Evolutionary conservation across 176 grass and related monocot genomes (phyloP), one percentile per base, ranked within the genome.

Genomic region (Alopecurus myosuroides): DNA sequence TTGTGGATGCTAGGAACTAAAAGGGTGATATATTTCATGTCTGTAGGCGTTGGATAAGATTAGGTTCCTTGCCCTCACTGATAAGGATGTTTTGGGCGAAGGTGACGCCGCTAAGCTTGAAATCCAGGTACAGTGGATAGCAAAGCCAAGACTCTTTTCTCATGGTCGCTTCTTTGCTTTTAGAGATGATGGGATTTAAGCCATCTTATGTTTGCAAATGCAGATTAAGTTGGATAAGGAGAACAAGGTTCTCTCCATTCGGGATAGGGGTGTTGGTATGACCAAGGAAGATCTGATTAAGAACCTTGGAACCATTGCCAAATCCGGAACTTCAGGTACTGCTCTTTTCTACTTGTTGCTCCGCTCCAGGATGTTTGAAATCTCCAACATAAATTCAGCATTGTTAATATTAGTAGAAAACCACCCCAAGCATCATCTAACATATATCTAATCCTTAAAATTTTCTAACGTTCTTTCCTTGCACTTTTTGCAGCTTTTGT

Each of bases 141-240:
- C 39, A 71, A 56, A 37, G 10, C 45, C 3, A 1, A 52, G 22
- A 72, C 20, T 9, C 8, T 7, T 58, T 81, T 63, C 25, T 52
- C 0, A 71, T 58, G 57, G 3, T 1, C 8, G 18, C 28, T 45
- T 57, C 17, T 46, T 82, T 37, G n/a, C 71, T 48, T 35, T 56
- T 76, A 53, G 85, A 51, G 31, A 42, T 53, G 20, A 22, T 53
- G 17, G 3, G 5, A 30, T 6, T 82, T 29, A 56, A 80, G 18
- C n/a, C 10, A 68, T 78, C 34, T 86, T n/a, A 10, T 19, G 0
- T 84, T n/a, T 87, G 57, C 37, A 5, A 37, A 67, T 95, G 48
- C 76, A 98, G 96, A 95, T 98, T 90, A 98, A 98, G 64, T 87
- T 98, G 85, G 96, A 95, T 71, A 98, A 98, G 67, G 96, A 95